Percentiles rank a stretch among this genome's conserved stretches.
Evolutionary conservation across 176 grass and related monocot genomes (phyloP).

Genomic region (Elymus sibiricus): DNA sequence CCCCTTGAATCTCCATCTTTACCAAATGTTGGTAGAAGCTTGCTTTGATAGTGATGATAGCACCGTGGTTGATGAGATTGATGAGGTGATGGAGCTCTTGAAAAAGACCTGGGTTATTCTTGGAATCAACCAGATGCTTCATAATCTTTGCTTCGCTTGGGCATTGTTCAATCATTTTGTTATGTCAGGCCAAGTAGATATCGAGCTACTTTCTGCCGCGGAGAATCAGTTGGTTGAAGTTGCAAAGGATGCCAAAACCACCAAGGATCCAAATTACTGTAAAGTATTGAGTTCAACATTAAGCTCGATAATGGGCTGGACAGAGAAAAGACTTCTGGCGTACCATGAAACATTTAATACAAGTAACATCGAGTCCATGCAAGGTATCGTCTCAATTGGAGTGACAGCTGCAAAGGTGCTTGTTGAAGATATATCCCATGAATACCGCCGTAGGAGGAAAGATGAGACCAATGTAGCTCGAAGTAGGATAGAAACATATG

Average conservation of each 20-base stretch:
- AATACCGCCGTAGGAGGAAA: conserved; percentile 93
- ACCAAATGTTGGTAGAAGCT: conserved; percentile 91
- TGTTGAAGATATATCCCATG: conserved; percentile 98
- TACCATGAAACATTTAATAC: conserved; percentile 94
- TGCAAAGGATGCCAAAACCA: conserved; percentile 84
- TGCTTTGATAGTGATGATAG: conserved; percentile 91
- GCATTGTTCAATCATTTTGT: conserved; percentile 87
- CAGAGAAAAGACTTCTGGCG: conserved; percentile 95
- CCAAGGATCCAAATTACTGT: conserved; percentile 91
- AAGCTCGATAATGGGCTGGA: conserved; percentile 95
- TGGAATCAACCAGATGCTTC: conserved; percentile 83
- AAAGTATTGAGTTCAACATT: conserved; percentile 91
- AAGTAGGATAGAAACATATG: conserved; percentile 84
- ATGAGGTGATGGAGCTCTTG: conserved; percentile 91
- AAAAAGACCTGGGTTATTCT: conserved; percentile 97
- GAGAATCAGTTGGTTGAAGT: conserved; percentile 84
- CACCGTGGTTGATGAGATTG: conserved; percentile 90
- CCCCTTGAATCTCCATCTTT: conserved; percentile 88
- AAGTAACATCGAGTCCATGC: conserved; percentile 94
- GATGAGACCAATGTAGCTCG: conserved; percentile 86
- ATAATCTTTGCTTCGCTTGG: conserved; percentile 98
- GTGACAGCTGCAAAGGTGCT: conserved; percentile 84
- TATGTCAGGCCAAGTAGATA: conserved; percentile 76
- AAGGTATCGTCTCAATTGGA: conserved; percentile 87
- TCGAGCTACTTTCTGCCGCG: conserved; percentile 80